Base-by-base conservation (phyloP, 345 rosid genomes). In the Lenwebbia sp. region DNA sequence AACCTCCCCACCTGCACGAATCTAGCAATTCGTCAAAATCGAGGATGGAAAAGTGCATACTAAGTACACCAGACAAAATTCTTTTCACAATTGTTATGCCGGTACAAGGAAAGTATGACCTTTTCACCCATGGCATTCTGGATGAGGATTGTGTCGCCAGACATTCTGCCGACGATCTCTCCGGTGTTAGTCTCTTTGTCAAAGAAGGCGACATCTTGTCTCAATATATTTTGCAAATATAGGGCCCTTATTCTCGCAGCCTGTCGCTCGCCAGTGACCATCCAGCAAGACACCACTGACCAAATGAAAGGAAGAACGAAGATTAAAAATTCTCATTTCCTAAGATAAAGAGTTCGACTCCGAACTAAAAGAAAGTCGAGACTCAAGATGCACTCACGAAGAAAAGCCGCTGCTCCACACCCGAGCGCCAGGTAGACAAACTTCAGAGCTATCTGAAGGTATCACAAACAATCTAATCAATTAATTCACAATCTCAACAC, bases 91-190 rank as follows among this genome's bases (percentile, higher is more conserved):
- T 50, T 81, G 54, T 65, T 30, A 51, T 19, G 33, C 33, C 25
- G 58, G 74, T 41, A 14, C 28, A 49, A 4, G 49, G 49, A 37
- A 9, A 82, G 21, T 52, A 44, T 30, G 88, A 96, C 98, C 95
- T 95, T 96, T 87, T 96, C 99, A 26, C 98, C 97, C 97, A 92
- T 95, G 62, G 99, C 99, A 23, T 96, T 95, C 90, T 95, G 98
- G 74, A 96, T 96, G 49, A 96, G 94, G 83, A 94, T 98, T 3
- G 98, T 96, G 90, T 96, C 97, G 17, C 99, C 97, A 4, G 99
- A 96, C 98, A 96, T 96, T 88, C 99, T 94, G 30, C 96, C 94
- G 1, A 96, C 87, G 25, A 96, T 96, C 91, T 96, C 99, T 13
- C 99, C 98, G 0, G 97, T 95, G 88, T 94, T 95, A 22, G 97